Base-by-base conservation (phyloP, 192 early-diverging fungal species). In the Coemansia sp. region DNA sequence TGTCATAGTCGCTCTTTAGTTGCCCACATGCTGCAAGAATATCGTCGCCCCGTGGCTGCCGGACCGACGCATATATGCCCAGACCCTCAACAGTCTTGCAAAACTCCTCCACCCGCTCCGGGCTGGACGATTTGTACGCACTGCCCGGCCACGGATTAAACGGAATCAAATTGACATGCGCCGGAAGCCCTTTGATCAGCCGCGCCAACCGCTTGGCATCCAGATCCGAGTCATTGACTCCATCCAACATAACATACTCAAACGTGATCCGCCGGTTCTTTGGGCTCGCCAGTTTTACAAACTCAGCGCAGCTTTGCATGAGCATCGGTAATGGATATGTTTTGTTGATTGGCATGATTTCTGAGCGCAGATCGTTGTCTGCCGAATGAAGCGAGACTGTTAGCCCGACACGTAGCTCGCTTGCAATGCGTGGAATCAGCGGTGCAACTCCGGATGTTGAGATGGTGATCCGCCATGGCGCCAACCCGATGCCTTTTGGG, bases 61-160 rank as follows among this genome's bases (percentile, higher is more conserved):
- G 78, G 32, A 88, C 77, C 1, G 88, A 86, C 4, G 85, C 83
- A 24, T 82, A 84, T 27, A 90, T 65, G 1, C 84, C 85, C 8
- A 68, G 62, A 35, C 64, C 58, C 16, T 81, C 72, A 3, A 90
- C 65, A 8, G 82, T 62, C 13, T 74, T 39, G 39, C 85, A 84
- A 56, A 90, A 90, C 9, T 72, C 70, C n/a, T 77, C 64, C 45
- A 90, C 82, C 14, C 84, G 84, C 10, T 80, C 80, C 11, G 63
- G 49, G 26, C 82, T 66, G 3, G 88, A 89, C 18, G 85, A 82
- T 10, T 69, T 65, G 64, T 92, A 95, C 8, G 50, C 62, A 49
- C 86, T 90, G 14, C 92, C 92, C 1, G 88, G 86, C 94, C 94
- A 95, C 19, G 89, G 87, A 62, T 95, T 94, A 68, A 93, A 95